These are phyloP conservation scores for Scutellaria galericulata DNA, from an alignment of 257 asterid species.

Conservation along the genomic window DNA sequence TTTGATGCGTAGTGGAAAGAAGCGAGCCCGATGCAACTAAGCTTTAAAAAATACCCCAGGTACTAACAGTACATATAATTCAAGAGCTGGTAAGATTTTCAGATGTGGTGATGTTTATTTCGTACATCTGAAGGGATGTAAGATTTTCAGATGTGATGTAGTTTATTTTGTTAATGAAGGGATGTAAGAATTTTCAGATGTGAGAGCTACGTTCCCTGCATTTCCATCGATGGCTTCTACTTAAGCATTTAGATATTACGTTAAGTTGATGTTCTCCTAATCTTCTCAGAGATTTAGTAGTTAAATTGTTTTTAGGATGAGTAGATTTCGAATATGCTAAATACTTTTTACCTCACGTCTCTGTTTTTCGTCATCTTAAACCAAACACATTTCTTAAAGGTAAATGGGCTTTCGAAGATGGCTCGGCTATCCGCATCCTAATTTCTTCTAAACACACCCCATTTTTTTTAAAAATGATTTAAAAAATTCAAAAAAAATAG, in stretches of 20 bases:
- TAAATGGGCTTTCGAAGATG: too few relatives aligned
- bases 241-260: background rate
- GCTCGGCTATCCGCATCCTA: too few relatives aligned
- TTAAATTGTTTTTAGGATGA: background rate
- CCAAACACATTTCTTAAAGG: too few relatives aligned
- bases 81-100: conserved; percentile 7
- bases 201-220: too few relatives aligned
- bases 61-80: conserved; percentile 7
- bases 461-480: too few relatives aligned
- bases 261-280: background rate
- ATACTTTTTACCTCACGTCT: too few relatives aligned
- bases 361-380: too few relatives aligned
- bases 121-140: conserved; percentile 20
- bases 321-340: too few relatives aligned
- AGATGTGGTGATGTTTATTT: conserved; percentile 20
- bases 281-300: background rate
- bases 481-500: too few relatives aligned
- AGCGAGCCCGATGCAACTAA: conserved; percentile 58
- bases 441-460: too few relatives aligned
- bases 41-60: background rate
- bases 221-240: too few relatives aligned
- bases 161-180: too few relatives aligned
- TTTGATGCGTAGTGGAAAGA: conserved; percentile 59
- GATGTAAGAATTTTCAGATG: background rate
- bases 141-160: background rate